phyloP scores from a whole-genome alignment of 495 filamentous ascomycete species.

The Annulohypoxylon nitens region DNA sequence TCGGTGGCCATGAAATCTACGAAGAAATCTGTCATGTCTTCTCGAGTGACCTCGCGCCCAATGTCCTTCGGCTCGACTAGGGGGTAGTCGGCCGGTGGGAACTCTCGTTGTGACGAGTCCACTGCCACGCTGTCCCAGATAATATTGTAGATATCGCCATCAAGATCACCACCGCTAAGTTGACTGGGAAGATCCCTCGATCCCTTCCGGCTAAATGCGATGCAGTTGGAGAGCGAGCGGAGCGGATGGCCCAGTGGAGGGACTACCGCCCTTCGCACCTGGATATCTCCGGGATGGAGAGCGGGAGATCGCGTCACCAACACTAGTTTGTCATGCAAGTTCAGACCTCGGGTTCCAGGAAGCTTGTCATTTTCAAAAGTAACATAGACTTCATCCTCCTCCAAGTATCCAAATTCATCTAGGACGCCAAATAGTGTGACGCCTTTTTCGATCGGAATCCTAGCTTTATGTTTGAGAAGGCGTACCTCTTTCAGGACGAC shows the following conservation, averaged over 20 bases:
- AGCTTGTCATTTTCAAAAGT: slow-evolving; percentile 56
- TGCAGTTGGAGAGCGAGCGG: slow-evolving; percentile 71
- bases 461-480: slow-evolving; percentile 78
- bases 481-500: slow-evolving; percentile 74
- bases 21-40: slow-evolving; percentile 83
- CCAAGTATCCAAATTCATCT: slow-evolving; percentile 79
- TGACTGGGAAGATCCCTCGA: slow-evolving; percentile 78
- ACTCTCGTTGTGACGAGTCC: slow-evolving; percentile 45
- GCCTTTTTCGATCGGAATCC: slow-evolving; percentile 77
- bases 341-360: slow-evolving; percentile 32
- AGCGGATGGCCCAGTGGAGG: slow-evolving; percentile 73
- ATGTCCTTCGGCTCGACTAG: slow-evolving; percentile 67
- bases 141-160: slow-evolving; percentile 83
- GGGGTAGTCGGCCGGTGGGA: slow-evolving; percentile 75
- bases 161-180: slow-evolving; percentile 84
- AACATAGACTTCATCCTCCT: slow-evolving; percentile 76
- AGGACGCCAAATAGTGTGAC: slow-evolving; percentile 82
- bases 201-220: slow-evolving; percentile 81
- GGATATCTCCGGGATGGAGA: slow-evolving; percentile 84
- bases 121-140: slow-evolving; percentile 71
- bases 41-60: slow-evolving; percentile 62
- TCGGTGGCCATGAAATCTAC: slow-evolving; percentile 84
- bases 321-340: slow-evolving; percentile 41
- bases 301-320: slow-evolving; percentile 80
- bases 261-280: slow-evolving; percentile 65